Percentiles rank a stretch among this genome's conserved stretches.
These are phyloP conservation scores for Penicillium sp. DNA, from an alignment of 2,329 filamentous ascomycete species.

Conservation along the genomic window DNA sequence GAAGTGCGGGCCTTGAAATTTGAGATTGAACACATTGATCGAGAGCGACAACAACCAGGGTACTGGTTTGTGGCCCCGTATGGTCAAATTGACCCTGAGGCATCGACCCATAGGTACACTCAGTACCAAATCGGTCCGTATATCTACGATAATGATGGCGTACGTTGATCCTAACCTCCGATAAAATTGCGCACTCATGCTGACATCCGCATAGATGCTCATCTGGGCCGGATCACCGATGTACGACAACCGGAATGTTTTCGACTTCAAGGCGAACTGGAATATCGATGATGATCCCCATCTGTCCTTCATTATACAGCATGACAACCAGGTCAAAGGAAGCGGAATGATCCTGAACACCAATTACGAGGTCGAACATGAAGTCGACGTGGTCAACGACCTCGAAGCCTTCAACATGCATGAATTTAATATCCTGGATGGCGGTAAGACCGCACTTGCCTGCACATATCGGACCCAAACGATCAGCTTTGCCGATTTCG, in stretches of 20 bases:
- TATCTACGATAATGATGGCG: slow-evolving; percentile 50
- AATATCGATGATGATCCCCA: slow-evolving; percentile 43
- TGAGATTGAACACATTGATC: slow-evolving; percentile 22
- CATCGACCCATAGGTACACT: slow-evolving; percentile 23
- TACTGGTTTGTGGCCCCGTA: slow-evolving; percentile 53
- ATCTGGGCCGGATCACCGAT: slow-evolving; percentile 48
- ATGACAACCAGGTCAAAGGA: slow-evolving; percentile 42
- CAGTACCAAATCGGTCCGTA: slow-evolving; percentile 48
- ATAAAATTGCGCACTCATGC: not conserved
- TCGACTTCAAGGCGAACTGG: slow-evolving; percentile 45
- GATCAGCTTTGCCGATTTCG: slow-evolving; percentile 20
- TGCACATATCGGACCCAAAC: slow-evolving; percentile 14
- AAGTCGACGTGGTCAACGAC: slow-evolving; percentile 29
- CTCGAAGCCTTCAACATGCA: slow-evolving; percentile 34
- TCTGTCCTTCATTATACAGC: slow-evolving; percentile 45
- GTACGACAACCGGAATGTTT: slow-evolving; percentile 45
- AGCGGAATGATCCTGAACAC: slow-evolving; percentile 50
- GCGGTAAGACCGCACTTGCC: slow-evolving; percentile 30
- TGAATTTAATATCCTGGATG: slow-evolving; percentile 35
- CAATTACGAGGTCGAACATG: slow-evolving; percentile 45
- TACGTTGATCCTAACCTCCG: slow-evolving; percentile 14
- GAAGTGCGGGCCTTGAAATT: slow-evolving; percentile 23
- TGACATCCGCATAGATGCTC: slow-evolving; percentile 32
- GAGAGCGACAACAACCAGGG: slow-evolving; percentile 36
- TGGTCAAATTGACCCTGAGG: slow-evolving; percentile 21